Conservation (phyloP, 768 basidiomycete species). For the Boletales sp. region DNA sequence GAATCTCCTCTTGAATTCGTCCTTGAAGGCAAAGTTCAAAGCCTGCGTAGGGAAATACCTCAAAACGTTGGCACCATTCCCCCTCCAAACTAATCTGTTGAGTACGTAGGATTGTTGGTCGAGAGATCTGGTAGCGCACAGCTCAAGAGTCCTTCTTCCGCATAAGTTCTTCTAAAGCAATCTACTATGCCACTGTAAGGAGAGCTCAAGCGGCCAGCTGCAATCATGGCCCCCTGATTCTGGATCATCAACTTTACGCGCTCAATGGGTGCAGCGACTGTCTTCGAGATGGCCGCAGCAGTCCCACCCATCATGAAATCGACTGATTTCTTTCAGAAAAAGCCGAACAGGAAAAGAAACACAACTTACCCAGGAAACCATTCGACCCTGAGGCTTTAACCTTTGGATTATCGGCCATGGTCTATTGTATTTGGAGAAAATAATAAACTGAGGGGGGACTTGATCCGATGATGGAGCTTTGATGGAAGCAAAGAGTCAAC, state of each 20-base stretch:
- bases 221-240: slow-evolving; percentile 37
- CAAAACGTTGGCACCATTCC: slow-evolving; percentile 41
- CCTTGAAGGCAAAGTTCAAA: slow-evolving; percentile 48
- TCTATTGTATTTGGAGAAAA: neutral
- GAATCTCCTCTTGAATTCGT: slow-evolving; percentile 38
- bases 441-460: slow-evolving; percentile 19
- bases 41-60: slow-evolving; percentile 48
- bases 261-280: slow-evolving; percentile 38
- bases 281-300: slow-evolving; percentile 36
- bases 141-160: slow-evolving; percentile 36
- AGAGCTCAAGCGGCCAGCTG: slow-evolving; percentile 33
- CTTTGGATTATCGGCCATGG: slow-evolving; percentile 9
- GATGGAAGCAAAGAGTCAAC: no score
- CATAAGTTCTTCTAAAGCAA: slow-evolving; percentile 32
- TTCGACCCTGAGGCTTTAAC: slow-evolving; percentile 1
- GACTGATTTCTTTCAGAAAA: slow-evolving; percentile 16
- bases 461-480: neutral
- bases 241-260: slow-evolving; percentile 39
- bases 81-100: slow-evolving; percentile 37
- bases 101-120: neutral
- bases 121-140: slow-evolving; percentile 24
- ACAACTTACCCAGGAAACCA: slow-evolving; percentile 17
- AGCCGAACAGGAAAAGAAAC: neutral
- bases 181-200: slow-evolving; percentile 37
- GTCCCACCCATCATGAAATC: slow-evolving; percentile 38